These are phyloP conservation scores for Pythium volutum DNA, from an alignment of 352 stramenopile species.

Conservation along the genomic window DNA sequence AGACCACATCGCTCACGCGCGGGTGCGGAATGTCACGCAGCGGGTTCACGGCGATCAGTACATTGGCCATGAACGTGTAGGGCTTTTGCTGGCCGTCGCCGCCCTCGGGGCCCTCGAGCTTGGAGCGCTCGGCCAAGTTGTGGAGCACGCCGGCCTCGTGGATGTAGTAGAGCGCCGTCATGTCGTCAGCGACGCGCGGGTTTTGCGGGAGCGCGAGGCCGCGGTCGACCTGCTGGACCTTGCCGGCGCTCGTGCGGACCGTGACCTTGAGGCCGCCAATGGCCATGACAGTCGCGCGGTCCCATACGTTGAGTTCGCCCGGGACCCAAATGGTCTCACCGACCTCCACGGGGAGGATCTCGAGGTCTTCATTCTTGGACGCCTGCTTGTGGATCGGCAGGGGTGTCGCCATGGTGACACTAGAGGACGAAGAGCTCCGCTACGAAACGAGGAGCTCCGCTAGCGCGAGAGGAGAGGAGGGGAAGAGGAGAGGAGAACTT, in stretches of 20 bases:
- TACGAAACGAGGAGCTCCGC: neutral
- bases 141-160: conserved; percentile 94
- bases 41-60: conserved; percentile 92
- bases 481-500: neutral
- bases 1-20: conserved; percentile 71
- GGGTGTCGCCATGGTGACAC: conserved; percentile 54
- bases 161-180: conserved; percentile 95
- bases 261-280: conserved; percentile 86
- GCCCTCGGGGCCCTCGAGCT: conserved; percentile 71
- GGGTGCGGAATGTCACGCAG: conserved; percentile 82
- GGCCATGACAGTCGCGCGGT: conserved; percentile 77
- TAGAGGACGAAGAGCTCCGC: neutral
- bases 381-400: conserved; percentile 67
- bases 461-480: neutral
- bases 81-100: conserved; percentile 48
- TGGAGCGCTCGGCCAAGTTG: conserved; percentile 92
- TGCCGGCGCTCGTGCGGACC: conserved; percentile 76
- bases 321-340: conserved; percentile 76
- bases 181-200: conserved; percentile 86
- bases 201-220: conserved; percentile 68
- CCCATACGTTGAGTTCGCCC: conserved; percentile 69
- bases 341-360: conserved; percentile 73
- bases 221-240: conserved; percentile 85
- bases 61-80: conserved; percentile 94
- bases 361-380: conserved; percentile 59